Percentiles rank a stretch among this genome's conserved stretches.
phyloP scores from a whole-genome alignment of 305 asterid genomes.

The Striga hermonthica region DNA sequence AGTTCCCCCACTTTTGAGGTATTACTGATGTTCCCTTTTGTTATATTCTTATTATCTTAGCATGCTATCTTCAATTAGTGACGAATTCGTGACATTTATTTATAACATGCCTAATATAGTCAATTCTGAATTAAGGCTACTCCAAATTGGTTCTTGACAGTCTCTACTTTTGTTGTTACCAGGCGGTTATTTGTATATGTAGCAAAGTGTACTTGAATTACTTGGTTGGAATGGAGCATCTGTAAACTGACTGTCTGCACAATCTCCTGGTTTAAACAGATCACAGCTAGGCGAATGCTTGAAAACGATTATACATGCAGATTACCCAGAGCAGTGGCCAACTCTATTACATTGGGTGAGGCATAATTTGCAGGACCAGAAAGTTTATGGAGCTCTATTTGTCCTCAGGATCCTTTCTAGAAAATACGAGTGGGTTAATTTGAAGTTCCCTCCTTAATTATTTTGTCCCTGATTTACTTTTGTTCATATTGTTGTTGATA shows the following conservation, averaged over 20 bases:
- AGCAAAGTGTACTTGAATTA: slow-evolving; percentile 10
- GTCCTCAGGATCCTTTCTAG: slow-evolving; percentile 90
- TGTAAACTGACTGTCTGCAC: slow-evolving; percentile 24
- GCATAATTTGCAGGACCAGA: slow-evolving; percentile 82
- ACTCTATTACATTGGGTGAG: slow-evolving; percentile 87
- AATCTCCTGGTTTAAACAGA: slow-evolving; percentile 45
- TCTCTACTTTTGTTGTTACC: too few relatives aligned
- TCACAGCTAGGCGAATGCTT: slow-evolving; percentile 94
- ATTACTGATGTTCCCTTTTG: slow-evolving; percentile 9
- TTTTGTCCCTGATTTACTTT: slow-evolving; percentile 2
- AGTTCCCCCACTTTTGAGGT: slow-evolving; percentile 91
- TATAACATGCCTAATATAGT: too few relatives aligned
- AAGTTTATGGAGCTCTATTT: slow-evolving; percentile 90
- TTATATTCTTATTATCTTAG: background rate
- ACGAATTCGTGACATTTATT: too few relatives aligned
- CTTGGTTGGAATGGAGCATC: slow-evolving; percentile 20
- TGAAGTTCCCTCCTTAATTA: slow-evolving; percentile 7
- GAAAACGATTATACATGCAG: slow-evolving; percentile 81
- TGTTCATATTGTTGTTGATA: background rate
- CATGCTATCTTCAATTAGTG: background rate
- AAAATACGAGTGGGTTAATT: slow-evolving; percentile 84
- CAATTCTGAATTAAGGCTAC: too few relatives aligned
- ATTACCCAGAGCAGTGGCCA: slow-evolving; percentile 99
- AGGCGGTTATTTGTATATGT: slow-evolving; percentile 11
- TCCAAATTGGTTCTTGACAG: too few relatives aligned